Evolutionary conservation across 306 rosid genomes (phyloP), one percentile per base, ranked within the genome.

Genomic region (Cercis canadensis): DNA sequence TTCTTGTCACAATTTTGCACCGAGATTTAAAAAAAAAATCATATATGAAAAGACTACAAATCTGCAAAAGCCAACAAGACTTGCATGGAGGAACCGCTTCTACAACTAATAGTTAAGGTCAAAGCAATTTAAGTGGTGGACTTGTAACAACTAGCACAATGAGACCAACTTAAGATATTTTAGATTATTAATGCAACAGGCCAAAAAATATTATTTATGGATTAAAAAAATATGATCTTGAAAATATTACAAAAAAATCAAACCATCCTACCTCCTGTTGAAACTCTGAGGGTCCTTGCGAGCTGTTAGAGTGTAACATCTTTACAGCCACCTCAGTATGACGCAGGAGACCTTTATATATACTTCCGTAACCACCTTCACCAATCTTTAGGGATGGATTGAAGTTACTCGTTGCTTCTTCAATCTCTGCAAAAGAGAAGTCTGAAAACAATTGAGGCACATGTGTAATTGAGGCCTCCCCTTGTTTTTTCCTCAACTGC

Each of bases 331-430:
- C 97, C 75, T 78, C 81, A 7, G 92, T 89, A 76, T 89, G 89
- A 59, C 90, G 90, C 67, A 94, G 44, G 61, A 69, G 24, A 47
- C 96, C 99, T 82, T 73, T 86, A 46, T 73, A 91, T 68, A 94
- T 80, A 46, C 75, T 91, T 77, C 99, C 99, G 67, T 91, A 94
- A 67, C 99, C 97, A 19, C 97, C 99, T 80, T 89, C 92, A 72
- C 99, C 97, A 8, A 94, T 91, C 92, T 83, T 89, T 29, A 67
- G 59, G 36, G 89, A 80, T 7, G 75, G 81, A 75, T 85, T 67
- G 55, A 91, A 89, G 70, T 73, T 78, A 47, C 15, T 34, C 43
- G 96, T 91, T 12, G 97, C 95, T 83, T 91, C 86, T 70, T 78
- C 75, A 39, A 94, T 81, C 80, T 94, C 97, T 4, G 46, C 11